Evolutionary conservation across 1,139 yeast species (phyloP).

Genomic region (Pichia kudriavzevii): DNA sequence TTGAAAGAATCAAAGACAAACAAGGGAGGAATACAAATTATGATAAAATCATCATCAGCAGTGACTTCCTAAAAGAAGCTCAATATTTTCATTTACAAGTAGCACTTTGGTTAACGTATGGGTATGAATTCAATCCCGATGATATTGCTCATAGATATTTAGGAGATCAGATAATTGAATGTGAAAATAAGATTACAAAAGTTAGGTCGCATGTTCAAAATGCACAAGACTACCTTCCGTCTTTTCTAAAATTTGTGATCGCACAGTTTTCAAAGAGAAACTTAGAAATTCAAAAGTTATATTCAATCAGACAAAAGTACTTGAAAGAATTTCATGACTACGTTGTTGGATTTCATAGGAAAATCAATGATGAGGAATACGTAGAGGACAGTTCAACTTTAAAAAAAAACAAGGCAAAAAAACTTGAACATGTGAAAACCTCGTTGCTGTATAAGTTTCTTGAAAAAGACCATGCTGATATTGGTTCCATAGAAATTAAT

Average conservation of each 20-base stretch:
- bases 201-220: constrained; percentile 59
- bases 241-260: constrained; percentile 30
- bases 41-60: background rate
- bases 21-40: background rate
- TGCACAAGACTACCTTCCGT: constrained; percentile 54
- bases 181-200: constrained; percentile 58
- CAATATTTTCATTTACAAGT: constrained; percentile 53
- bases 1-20: constrained; percentile 11
- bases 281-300: constrained; percentile 31
- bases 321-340: constrained; percentile 35
- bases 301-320: constrained; percentile 47
- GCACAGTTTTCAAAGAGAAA: constrained; percentile 26
- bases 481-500: constrained; percentile 37
- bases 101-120: constrained; percentile 55
- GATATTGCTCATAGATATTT: constrained; percentile 33
- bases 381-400: background rate
- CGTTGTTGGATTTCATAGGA: constrained; percentile 21
- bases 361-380: constrained; percentile 2
- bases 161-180: constrained; percentile 49
- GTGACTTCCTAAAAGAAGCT: constrained; percentile 15
- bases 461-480: constrained; percentile 10
- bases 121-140: constrained; percentile 28
- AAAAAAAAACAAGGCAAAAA: background rate
- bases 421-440: constrained; percentile 16
- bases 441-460: constrained; percentile 25